A percentile compares a stretch with the other conserved stretches of the same genome.
phyloP scores from a whole-genome alignment of 495 filamentous ascomycete species.

The Ramalina intermedia region DNA sequence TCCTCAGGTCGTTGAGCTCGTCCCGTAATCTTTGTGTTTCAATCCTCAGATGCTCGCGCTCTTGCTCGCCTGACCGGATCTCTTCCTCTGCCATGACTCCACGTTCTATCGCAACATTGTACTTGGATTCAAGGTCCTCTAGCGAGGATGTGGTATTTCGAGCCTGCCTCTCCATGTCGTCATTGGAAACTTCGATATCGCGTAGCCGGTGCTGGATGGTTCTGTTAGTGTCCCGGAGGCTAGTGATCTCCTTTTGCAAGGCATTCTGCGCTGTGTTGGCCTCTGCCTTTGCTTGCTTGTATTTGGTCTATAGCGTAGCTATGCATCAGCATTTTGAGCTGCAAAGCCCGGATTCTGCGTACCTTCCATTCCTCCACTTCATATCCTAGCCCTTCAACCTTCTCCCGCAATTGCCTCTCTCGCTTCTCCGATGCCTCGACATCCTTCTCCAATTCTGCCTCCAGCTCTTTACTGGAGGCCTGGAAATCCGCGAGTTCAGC shows the following conservation, averaged over 20 bases:
- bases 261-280: slow-evolving; percentile 65
- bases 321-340: background rate
- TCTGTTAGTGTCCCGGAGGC: slow-evolving; percentile 68
- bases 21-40: slow-evolving; percentile 77
- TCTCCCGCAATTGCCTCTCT: slow-evolving; percentile 71
- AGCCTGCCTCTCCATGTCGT: slow-evolving; percentile 94
- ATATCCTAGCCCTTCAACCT: slow-evolving; percentile 67
- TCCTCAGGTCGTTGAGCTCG: slow-evolving; percentile 80
- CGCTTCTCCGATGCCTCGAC: slow-evolving; percentile 89
- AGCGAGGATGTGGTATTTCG: slow-evolving; percentile 86
- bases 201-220: slow-evolving; percentile 68
- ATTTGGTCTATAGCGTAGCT: slow-evolving; percentile 54
- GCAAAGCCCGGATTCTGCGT: slow-evolving; percentile 15
- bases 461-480: slow-evolving; percentile 80
- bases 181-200: slow-evolving; percentile 94
- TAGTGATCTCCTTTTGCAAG: slow-evolving; percentile 92
- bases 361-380: slow-evolving; percentile 99
- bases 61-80: slow-evolving; percentile 75
- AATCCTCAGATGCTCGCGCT: slow-evolving; percentile 75
- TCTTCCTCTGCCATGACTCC: slow-evolving; percentile 90
- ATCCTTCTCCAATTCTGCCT: slow-evolving; percentile 91
- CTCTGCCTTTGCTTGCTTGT: slow-evolving; percentile 87
- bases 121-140: slow-evolving; percentile 94
- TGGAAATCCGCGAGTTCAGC: slow-evolving; percentile 89
- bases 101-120: slow-evolving; percentile 84